Evolutionary conservation across 192 early-diverging fungal species (phyloP), one percentile per base, ranked within the genome.

Genomic region (Obelidium mucronatum): DNA sequence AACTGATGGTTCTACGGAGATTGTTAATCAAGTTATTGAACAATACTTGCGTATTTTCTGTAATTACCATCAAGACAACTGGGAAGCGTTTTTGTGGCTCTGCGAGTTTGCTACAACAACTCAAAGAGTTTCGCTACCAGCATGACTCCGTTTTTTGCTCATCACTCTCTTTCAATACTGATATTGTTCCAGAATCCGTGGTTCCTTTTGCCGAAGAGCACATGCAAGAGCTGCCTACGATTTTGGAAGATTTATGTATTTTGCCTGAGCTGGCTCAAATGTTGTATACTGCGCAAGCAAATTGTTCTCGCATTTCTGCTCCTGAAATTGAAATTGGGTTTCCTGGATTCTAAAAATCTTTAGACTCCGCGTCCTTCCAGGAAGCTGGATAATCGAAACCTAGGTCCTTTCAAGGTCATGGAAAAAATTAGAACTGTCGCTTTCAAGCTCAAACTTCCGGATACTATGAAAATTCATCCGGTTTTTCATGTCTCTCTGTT

Each of bases 81-180:
- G 82, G 81, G 35, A 30, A 0, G 0, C 6, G 0, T 65, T 84
- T 33, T 65, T 91, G 2, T 80, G 78, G 0, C 8, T 77, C 0
- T 81, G 76, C 3, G 88, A 89, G 39, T 86, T 87, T 40, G 76
- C 81, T 90, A 87, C 79, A 91, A 90, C 60, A 83, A 89, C 69
- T 53, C 85, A 1, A 17, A 39, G 19, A 59, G 79, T 26, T 34
- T 67, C 2, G 64, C 74, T 0, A 85, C 75, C 15, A 64, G 73
- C 6, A 31, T 36, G 13, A 65, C 85, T 6, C 81, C 81, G 26
- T 81, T 84, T 64, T 82, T 51, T 63, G 40, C 64, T 30, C 60
- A 33, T 40, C 60, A 81, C 51, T 74, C 63, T 13, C 30, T 24
- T 64, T 64, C 39, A n/a, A 34, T 63, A 28, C 60, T 24, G n/a